phyloP scores from a whole-genome alignment of 164 flowering plant species.

The Sedum album region DNA sequence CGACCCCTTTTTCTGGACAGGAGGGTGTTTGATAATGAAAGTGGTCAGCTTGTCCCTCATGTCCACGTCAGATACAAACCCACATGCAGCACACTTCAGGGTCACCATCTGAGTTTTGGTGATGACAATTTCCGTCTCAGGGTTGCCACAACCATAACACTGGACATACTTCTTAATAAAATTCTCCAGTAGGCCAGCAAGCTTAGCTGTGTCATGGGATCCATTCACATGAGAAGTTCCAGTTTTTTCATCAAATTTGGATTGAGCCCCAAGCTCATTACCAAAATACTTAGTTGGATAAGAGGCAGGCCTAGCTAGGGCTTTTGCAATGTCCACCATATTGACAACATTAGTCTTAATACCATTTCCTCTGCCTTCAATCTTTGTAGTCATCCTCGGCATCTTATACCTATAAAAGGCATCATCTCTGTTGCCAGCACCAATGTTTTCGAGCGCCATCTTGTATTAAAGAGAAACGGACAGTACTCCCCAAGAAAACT shows the following conservation, averaged over 20 bases:
- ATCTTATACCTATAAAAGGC: too few species aligned
- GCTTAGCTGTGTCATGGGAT: conserved; percentile 74
- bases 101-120: conserved; percentile 77
- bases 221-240: conserved; percentile 86
- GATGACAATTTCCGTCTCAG: conserved; percentile 54
- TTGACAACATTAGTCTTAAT: conserved; percentile 91
- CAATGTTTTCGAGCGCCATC: conserved; percentile 90
- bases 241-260: conserved; percentile 85
- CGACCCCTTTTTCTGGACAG: conserved; percentile 76
- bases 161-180: too few species aligned
- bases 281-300: too few species aligned
- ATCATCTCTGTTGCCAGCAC: conserved; percentile 87
- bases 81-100: conserved; percentile 90
- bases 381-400: too few species aligned
- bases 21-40: conserved; percentile 81
- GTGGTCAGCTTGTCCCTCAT: too few species aligned
- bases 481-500: conserved; percentile 66
- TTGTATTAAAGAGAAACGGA: conserved; percentile 23
- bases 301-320: conserved; percentile 81
- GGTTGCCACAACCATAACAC: too few species aligned
- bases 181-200: conserved; percentile 82
- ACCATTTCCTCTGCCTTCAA: too few species aligned
- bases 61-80: too few species aligned
- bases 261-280: too few species aligned
- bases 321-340: conserved; percentile 90